Percentiles rank a stretch among this genome's conserved stretches.
These are phyloP conservation scores for Tillandsia leiboldiana DNA, from an alignment of 176 grass and related monocot species.

Conservation along the genomic window DNA sequence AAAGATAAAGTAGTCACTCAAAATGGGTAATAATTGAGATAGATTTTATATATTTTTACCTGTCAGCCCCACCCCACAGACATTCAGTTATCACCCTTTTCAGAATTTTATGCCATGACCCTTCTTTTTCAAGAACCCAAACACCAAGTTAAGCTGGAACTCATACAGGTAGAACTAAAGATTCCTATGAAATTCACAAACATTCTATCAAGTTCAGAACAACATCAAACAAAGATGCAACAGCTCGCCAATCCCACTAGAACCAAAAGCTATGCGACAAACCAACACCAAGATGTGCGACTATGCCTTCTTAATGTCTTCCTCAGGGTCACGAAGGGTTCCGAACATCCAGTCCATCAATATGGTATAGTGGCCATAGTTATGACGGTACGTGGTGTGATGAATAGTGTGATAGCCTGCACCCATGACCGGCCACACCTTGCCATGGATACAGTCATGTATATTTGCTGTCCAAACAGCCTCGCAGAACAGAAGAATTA, in stretches of 20 bases:
- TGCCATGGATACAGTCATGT: slow-evolving; percentile 93
- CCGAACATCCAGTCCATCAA: slow-evolving; percentile 98
- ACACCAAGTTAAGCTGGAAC: too few relatives aligned
- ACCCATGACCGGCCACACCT: slow-evolving; percentile 94
- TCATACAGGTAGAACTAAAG: too few relatives aligned
- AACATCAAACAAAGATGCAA: background rate
- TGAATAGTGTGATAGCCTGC: slow-evolving; percentile 96
- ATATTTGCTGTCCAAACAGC: slow-evolving; percentile 88
- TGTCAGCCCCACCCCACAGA: too few relatives aligned
- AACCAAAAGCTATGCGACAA: background rate
- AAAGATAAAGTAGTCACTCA: too few relatives aligned
- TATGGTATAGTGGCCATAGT: slow-evolving; percentile 94
- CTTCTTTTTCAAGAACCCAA: too few relatives aligned
- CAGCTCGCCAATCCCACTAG: background rate
- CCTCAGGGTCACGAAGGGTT: slow-evolving; percentile 70
- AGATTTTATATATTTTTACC: too few relatives aligned
- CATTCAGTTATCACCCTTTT: too few relatives aligned
- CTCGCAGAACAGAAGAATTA: slow-evolving; percentile 56
- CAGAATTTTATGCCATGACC: too few relatives aligned
- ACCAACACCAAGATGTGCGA: background rate
- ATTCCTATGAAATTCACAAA: too few relatives aligned
- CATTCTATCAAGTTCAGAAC: too few relatives aligned
- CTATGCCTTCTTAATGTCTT: slow-evolving; percentile 48
- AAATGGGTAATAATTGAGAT: too few relatives aligned
- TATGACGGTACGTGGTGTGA: slow-evolving; percentile 93